phyloP scores from a whole-genome alignment of 352 stramenopile genomes.

The Elongisporangium prolatum region DNA sequence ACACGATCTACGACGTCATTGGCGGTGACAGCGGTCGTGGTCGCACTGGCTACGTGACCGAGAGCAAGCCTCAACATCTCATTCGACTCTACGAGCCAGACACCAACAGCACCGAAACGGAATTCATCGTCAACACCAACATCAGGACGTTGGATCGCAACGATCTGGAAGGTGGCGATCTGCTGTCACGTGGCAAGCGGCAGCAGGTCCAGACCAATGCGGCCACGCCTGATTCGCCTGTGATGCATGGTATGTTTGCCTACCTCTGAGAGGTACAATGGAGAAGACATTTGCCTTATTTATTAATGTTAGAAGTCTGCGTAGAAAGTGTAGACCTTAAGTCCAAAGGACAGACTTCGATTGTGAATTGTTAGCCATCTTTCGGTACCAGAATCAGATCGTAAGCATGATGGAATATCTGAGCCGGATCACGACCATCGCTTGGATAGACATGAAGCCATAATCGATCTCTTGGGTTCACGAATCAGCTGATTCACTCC shows the following conservation, averaged over 20 bases:
- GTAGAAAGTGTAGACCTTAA: neutral
- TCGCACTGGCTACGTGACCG: constrained; percentile 7
- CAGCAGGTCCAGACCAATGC: neutral
- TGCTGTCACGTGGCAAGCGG: neutral
- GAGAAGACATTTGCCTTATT: neutral
- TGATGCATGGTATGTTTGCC: neutral
- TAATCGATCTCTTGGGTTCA: neutral
- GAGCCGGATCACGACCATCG: neutral
- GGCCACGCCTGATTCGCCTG: neutral
- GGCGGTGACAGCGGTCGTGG: constrained; percentile 3
- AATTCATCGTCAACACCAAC: neutral
- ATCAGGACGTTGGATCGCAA: neutral
- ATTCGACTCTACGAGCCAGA: neutral
- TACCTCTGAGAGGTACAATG: neutral
- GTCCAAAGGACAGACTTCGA: neutral
- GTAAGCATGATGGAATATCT: neutral
- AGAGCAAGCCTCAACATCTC: constrained; percentile 3
- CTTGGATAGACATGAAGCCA: neutral
- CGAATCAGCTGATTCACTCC: neutral
- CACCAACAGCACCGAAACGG: neutral
- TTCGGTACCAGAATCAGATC: neutral
- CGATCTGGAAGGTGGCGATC: neutral
- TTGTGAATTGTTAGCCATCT: neutral
- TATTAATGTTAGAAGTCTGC: neutral
- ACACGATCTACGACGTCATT: constrained; percentile 28